Base-by-base conservation (phyloP, 2,329 filamentous ascomycete genomes). In the Pseudogymnoascus sp. region DNA sequence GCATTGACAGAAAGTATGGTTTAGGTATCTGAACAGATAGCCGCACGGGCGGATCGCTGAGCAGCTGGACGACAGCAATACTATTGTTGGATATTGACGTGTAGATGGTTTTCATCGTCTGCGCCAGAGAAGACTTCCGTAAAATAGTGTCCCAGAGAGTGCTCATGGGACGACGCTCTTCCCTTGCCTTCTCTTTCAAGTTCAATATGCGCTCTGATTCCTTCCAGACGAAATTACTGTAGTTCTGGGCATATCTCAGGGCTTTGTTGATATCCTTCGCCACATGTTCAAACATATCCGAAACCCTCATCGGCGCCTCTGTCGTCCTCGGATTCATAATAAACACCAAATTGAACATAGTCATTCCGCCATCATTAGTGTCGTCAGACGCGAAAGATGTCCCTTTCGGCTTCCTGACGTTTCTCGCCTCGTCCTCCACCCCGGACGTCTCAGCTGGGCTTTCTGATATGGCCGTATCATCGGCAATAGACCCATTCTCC, bases 321-420 rank as follows among this genome's bases (percentile, higher is more conserved):
- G 93, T 80, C 62, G 87, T 85, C 60, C 87, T 88, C 2, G 92
- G 90, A 68, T 91, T 89, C 67, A 97, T 79, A 61, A 96, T 90
- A 74, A 97, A 97, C 23, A 97, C 92, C 10, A 97, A 84, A 74
- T 97, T 96, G 77, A 99, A 99, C 93, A 97, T 97, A 67, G 88
- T 92, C 90, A 97, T 93, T 16, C 67, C 69, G 51, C 69, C 68
- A 66, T 66, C 47, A 64, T 71, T 70, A 37, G 70, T 70, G 12
- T 67, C 69, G 10, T 72, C 70, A 2, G 65, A 68, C 18, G 63
- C 61, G 11, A 57, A 64, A 45, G 59, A 40, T 11, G 36, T 67
- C 63, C 23, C 69, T 67, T 39, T 69, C 67, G 14, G 67, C 67
- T 31, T 70, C 70, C 5, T 66, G 65, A 18, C 71, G 69, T 16